A percentile compares a stretch with the other conserved stretches of the same genome.
phyloP scores from a whole-genome alignment of 2,329 filamentous ascomycete species.

The Fusarium virguliforme region DNA sequence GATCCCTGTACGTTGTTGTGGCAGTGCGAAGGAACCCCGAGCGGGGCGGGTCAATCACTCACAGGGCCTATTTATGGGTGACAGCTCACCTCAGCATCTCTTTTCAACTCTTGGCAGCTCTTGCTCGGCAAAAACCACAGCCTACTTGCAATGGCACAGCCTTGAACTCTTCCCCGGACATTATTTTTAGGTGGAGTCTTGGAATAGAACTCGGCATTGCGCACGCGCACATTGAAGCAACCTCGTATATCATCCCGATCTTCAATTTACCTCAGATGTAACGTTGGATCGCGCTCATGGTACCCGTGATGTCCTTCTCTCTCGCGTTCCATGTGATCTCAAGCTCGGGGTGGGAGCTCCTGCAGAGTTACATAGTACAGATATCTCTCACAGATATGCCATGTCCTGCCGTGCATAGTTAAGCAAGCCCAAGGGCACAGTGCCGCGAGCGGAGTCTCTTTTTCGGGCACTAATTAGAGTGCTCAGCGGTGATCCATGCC shows the following conservation, averaged over 20 bases:
- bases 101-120: neutral
- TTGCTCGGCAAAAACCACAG: neutral
- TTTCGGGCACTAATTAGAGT: too few relatives aligned
- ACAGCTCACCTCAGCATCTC: conserved; percentile 11
- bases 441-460: too few relatives aligned
- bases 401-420: too few relatives aligned
- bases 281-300: neutral
- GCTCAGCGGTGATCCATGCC: too few relatives aligned
- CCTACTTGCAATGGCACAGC: neutral
- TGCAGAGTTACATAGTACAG: too few relatives aligned
- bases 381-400: too few relatives aligned
- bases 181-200: neutral
- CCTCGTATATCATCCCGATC: neutral
- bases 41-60: neutral
- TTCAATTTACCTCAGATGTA: neutral
- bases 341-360: too few relatives aligned
- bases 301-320: too few relatives aligned
- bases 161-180: neutral
- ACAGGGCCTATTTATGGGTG: conserved; percentile 1
- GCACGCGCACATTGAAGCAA: neutral
- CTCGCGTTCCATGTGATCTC: too few relatives aligned
- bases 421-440: too few relatives aligned
- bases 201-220: neutral
- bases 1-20: conserved; percentile 1
- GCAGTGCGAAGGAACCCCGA: neutral